Evolutionary conservation across 2,329 filamentous ascomycete genomes (phyloP).

Genomic region (Ramularia endophylla): DNA sequence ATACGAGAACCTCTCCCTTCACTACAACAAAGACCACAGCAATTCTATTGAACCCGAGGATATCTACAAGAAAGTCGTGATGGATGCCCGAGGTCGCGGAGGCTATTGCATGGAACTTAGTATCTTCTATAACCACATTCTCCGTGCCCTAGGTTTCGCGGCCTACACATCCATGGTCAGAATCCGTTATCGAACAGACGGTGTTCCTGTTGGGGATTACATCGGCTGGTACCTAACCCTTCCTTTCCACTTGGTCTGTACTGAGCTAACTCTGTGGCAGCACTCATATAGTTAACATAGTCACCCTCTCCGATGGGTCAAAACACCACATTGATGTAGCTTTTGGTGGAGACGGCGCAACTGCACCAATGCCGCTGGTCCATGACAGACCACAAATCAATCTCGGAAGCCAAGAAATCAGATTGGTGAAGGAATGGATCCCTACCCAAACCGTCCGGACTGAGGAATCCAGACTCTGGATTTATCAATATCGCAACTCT

Average conservation of each 20-base stretch:
- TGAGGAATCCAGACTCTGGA: conserved; percentile 38
- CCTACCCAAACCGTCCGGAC: conserved; percentile 18
- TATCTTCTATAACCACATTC: conserved; percentile 44
- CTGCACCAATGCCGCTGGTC: conserved; percentile 51
- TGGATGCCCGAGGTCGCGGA: conserved; percentile 39
- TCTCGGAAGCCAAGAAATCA: conserved; percentile 21
- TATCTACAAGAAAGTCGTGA: conserved; percentile 47
- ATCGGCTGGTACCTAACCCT: conserved; percentile 13
- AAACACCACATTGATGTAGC: conserved; percentile 56
- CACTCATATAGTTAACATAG: conserved; percentile 38
- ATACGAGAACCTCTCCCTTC: conserved; percentile 52
- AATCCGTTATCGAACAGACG: conserved; percentile 16
- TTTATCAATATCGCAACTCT: conserved; percentile 35
- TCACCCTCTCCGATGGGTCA: conserved; percentile 42
- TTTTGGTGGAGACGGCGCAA: conserved; percentile 59
- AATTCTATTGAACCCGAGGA: conserved; percentile 45
- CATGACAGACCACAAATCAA: conserved; percentile 37
- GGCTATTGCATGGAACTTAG: conserved; percentile 59
- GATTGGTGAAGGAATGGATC: conserved; percentile 17
- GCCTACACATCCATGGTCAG: conserved; percentile 35
- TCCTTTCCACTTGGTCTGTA: too few species aligned
- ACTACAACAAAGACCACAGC: conserved; percentile 44
- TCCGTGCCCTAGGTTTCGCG: conserved; percentile 46
- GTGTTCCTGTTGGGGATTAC: conserved; percentile 18
- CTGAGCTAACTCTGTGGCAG: too few species aligned